Base-by-base conservation (phyloP, 768 basidiomycete genomes). In the Trametes maxima region DNA sequence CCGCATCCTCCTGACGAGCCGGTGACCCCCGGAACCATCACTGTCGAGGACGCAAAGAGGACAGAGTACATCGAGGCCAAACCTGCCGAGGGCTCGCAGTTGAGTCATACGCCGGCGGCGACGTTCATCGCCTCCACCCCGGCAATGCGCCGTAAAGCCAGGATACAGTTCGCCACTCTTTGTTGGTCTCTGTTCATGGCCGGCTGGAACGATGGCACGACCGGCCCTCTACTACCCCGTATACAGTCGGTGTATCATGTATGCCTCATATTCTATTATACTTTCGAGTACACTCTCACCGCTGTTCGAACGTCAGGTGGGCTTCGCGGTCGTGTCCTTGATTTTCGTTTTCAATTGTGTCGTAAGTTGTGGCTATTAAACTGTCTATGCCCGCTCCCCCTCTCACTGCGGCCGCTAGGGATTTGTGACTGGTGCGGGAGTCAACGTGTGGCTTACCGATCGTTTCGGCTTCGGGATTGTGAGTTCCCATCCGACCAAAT, bases 131-230 rank as follows among this genome's bases (percentile, higher is more conserved):
- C 57, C 12, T 39, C 46, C 39, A 44, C 64, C 42, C 60, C 66
- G 48, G 54, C 54, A 22, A 50, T 49, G 48, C 53, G 54, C 28
- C 62, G 48, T 10, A 49, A 57, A 16, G 68, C 65, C 2, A 46
- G 58, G 40, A 70, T 86, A 25, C 87, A 89, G 61, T 82, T 87
- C 59, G 65, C 73, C 17, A 70, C 85, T 0, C 73, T 86, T 37
- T 89, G 85, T 64, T 84, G 77, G 74, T 74, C 78, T 12, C 53
- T 88, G 48, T 86, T 87, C 60, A 73, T 90, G 3, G 80, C 80
- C 16, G 92, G 92, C 16, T 93, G 90, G 90, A 90, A 88, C 67
- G 91, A 92, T 70, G 87, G 85, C 13, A 81, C 85, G 0, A 83
- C 84, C 14, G 92, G 92, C 1, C 90, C 92, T 1, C 73, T 94